Base-by-base conservation (phyloP, 306 rosid genomes). In the Cucumis hystrix region DNA sequence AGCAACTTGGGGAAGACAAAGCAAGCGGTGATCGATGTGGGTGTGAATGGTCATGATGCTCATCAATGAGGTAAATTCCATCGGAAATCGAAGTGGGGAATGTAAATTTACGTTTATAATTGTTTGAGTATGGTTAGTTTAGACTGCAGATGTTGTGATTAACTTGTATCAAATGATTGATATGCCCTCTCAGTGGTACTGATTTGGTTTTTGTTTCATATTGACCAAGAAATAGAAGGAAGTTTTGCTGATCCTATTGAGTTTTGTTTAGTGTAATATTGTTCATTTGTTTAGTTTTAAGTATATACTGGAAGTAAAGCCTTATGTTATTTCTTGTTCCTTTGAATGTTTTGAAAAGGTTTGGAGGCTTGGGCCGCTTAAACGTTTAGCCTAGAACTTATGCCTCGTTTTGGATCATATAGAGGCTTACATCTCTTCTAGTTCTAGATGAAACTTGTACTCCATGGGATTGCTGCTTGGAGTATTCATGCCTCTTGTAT, bases 41-140 rank as follows among this genome's bases (percentile, higher is more conserved):
- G 82, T 69, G 66, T 79, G 75, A 90, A 94, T 83, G 97, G 96
- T 78, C 77, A 80, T 67, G 83, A 77, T 39, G 64, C 84, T 68
- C 82, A 74, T 73, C 71, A 65, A 70, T 84, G 87, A 88, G 85
- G 77, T 83, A 41, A 74, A 77, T 74, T 33, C 45, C 15, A 55
- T 25, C 33, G 61, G 40, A 16, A 8, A 47, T 33, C 61, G 79
- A 78, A 64, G 75, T 79, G 8, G 64, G 63, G 28, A 74, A 71
- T 40, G 56, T 51, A 55, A 76, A 39, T 51, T 33, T 14, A 17
- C 55, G 2, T 45, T 62, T 58, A 12, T 67, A 41, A 15, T 41
- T 40, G 47, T 68, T 58, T 17, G 13, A 6, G 35, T 7, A 72
- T 72, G 39, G 37, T 67, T 64, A 37, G 67, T 21, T 64, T 74